Evolutionary conservation across 768 basidiomycete genomes (phyloP), one percentile per base, ranked within the genome.

Genomic region (Terana coerulea): DNA sequence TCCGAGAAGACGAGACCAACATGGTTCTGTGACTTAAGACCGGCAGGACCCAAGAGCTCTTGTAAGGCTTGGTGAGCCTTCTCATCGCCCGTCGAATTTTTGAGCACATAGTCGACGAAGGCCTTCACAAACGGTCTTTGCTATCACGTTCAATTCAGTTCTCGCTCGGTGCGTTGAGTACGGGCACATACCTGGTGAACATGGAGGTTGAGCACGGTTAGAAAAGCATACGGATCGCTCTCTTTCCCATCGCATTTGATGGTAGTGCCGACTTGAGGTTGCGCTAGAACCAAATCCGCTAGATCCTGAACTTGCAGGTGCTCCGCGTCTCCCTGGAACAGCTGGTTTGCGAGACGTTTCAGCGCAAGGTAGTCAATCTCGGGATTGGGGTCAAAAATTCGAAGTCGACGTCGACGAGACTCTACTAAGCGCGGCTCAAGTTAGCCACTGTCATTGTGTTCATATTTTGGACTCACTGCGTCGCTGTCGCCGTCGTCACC

Each of bases 231-330:
- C 9, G 95, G 94, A 70, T 97, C 95, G 61, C 90, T 88, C 61
- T 91, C 88, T 45, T 75, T 77, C 3, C 88, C 90, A 66, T 98
- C 95, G 10, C 88, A 91, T 71, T 98, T 98, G 61, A 98, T 84
- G 0, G 90, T 93, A 29, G 89, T 90, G 15, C 95, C 95, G 4
- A 94, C 80, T 11, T 74, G 71, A 0, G 86, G 82, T 58, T 91
- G 87, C 1, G 76, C 71, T 14, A 95, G 68, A 14, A 98, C 80
- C 24, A 95, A 75, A 48, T 95, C 90, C 0, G 88, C 78, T 3
- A 99, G 77, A 5, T 85, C 83, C 48, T 86, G 78, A 1, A 89
- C 69, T 58, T 86, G 73, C 31, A 99, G 72, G 5, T 71, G 62
- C 42, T 88, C 83, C 0, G 91, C 84, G 64, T 98, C 95, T 33